phyloP scores from a whole-genome alignment of 352 stramenopile genomes.

The Peronosclerospora sorghi region DNA sequence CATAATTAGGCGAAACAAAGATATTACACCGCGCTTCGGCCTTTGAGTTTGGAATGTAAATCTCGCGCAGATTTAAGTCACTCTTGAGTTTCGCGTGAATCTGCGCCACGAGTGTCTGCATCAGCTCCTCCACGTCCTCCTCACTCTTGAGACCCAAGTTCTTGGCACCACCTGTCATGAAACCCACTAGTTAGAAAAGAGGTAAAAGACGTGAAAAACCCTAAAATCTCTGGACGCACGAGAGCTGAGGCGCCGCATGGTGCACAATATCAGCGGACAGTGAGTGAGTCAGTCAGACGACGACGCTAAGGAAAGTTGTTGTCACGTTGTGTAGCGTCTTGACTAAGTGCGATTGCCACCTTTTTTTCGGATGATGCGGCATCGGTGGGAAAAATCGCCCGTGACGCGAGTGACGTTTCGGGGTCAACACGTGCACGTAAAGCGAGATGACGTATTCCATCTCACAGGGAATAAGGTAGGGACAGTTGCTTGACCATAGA shows the following conservation, averaged over 20 bases:
- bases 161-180: slow-evolving; percentile 23
- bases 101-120: slow-evolving; percentile 73
- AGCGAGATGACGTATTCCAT: slow-evolving; percentile 71
- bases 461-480: slow-evolving; percentile 73
- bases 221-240: slow-evolving; percentile 10
- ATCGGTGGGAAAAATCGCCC: slow-evolving; percentile 24
- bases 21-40: slow-evolving; percentile 80
- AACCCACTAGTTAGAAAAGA: not conserved
- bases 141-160: slow-evolving; percentile 76
- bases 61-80: slow-evolving; percentile 71
- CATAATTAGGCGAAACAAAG: slow-evolving; percentile 78
- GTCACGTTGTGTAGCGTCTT: slow-evolving; percentile 6
- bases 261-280: not conserved
- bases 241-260: slow-evolving; percentile 48
- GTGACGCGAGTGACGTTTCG: slow-evolving; percentile 60
- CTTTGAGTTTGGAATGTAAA: slow-evolving; percentile 84
- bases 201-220: not conserved
- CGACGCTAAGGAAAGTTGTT: slow-evolving; percentile 5
- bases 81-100: slow-evolving; percentile 83
- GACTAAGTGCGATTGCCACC: slow-evolving; percentile 19
- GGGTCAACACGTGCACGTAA: slow-evolving; percentile 64
- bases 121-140: slow-evolving; percentile 75
- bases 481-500: not conserved
- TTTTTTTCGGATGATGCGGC: not conserved
- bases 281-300: not conserved